These are phyloP conservation scores for Blastocystis hominis DNA, from an alignment of 352 stramenopile species.

Conservation along the genomic window DNA sequence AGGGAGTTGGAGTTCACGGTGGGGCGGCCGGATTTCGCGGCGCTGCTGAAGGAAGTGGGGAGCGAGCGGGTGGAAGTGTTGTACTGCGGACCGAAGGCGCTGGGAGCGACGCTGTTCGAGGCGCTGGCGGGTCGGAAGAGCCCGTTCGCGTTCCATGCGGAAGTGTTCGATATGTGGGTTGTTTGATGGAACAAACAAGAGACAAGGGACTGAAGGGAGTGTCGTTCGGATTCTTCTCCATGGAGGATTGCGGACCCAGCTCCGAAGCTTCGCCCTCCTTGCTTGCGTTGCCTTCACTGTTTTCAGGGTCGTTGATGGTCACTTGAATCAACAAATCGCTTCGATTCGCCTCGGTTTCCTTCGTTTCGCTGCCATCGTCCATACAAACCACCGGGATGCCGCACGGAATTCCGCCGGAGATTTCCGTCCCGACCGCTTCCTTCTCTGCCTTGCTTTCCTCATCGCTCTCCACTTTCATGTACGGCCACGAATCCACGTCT, in stretches of 20 bases:
- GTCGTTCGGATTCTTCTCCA: too few species aligned
- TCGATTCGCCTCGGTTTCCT: background rate
- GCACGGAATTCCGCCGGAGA: too few species aligned
- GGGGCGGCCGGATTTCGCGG: background rate
- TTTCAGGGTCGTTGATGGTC: too few species aligned
- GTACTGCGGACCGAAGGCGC: slow-evolving; percentile 2
- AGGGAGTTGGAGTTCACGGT: background rate
- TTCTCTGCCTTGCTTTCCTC: background rate
- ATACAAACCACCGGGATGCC: background rate
- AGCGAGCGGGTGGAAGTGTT: background rate
- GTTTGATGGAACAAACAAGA: background rate
- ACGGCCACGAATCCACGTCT: background rate
- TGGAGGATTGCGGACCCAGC: too few species aligned
- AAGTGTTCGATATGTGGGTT: slow-evolving; percentile 41
- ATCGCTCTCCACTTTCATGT: background rate
- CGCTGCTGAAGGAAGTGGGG: background rate
- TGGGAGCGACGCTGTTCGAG: background rate
- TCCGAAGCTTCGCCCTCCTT: too few species aligned
- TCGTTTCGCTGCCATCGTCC: background rate
- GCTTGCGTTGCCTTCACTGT: too few species aligned
- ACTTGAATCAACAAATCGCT: background rate
- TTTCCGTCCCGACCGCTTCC: too few species aligned
- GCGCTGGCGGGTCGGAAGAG: background rate
- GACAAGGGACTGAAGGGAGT: background rate
- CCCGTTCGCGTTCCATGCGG: background rate